phyloP scores from a whole-genome alignment of 2,329 filamentous ascomycete species.

The Penicillium frequentans region DNA sequence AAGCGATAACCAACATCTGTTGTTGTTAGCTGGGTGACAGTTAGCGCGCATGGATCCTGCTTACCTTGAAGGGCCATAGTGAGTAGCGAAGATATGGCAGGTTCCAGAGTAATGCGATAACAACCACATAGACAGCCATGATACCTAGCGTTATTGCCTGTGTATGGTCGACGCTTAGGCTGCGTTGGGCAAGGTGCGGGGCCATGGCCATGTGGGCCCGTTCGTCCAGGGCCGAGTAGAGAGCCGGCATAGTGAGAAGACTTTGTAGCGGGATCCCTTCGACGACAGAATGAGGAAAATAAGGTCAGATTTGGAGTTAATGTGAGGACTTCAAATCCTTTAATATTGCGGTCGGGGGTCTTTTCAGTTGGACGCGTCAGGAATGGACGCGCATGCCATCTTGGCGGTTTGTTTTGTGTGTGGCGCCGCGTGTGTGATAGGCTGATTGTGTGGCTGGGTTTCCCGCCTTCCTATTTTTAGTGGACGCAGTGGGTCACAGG shows the following conservation, averaged over 20 bases:
- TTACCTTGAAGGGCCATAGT: constrained; percentile 78
- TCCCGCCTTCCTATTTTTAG: not conserved
- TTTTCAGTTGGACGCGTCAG: constrained; percentile 6
- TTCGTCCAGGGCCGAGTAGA: constrained; percentile 23
- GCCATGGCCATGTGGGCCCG: constrained; percentile 22
- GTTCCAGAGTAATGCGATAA: constrained; percentile 77
- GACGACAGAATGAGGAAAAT: too few relatives aligned
- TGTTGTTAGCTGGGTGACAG: not conserved
- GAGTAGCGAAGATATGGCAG: constrained; percentile 72
- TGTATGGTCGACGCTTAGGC: constrained; percentile 64
- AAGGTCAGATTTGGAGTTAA: not conserved
- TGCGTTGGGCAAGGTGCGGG: constrained; percentile 49
- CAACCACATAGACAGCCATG: constrained; percentile 69
- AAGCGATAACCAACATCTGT: constrained; percentile 79
- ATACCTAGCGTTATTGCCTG: constrained; percentile 70
- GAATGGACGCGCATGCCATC: constrained; percentile 15
- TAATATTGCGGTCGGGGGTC: not conserved
- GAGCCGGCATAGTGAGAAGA: constrained; percentile 29
- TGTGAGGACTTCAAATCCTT: not conserved
- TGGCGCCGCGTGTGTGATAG: not conserved
- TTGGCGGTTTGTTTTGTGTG: not conserved
- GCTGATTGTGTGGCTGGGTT: not conserved
- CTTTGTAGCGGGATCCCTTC: not conserved
- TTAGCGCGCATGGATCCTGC: constrained; percentile 2
- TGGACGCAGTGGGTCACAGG: not conserved